Evolutionary conservation across 257 asterid species (phyloP).

Genomic region (Osmanthus fragrans): DNA sequence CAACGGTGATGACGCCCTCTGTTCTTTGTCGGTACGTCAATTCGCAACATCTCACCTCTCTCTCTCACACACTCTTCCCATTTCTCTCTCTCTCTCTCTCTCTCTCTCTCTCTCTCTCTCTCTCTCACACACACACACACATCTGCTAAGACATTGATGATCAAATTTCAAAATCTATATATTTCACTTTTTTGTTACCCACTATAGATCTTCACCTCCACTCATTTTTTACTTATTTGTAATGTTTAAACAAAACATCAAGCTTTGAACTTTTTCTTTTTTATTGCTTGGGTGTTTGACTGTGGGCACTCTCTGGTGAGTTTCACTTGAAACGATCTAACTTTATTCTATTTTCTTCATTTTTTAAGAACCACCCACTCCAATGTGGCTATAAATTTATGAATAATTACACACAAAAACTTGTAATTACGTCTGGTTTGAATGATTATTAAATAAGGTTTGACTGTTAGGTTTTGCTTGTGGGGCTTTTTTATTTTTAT

Average conservation of each 20-base stretch:
- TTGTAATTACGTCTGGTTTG: neutral
- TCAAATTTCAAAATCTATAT: conserved; percentile 24
- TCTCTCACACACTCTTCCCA: neutral
- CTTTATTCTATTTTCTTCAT: neutral
- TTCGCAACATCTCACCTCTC: neutral
- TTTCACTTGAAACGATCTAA: neutral
- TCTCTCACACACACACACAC: too few species aligned
- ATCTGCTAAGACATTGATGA: neutral
- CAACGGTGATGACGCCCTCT: too few species aligned
- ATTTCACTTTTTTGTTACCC: neutral
- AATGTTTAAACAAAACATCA: neutral
- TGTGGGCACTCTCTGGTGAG: neutral
- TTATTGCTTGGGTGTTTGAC: neutral
- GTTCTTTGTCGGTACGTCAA: too few species aligned
- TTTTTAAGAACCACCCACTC: neutral
- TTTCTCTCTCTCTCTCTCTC: neutral
- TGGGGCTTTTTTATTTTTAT: neutral
- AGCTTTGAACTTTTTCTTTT: neutral
- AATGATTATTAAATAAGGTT: neutral
- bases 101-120: too few species aligned
- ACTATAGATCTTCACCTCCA: neutral
- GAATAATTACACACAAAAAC: neutral
- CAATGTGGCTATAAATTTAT: neutral
- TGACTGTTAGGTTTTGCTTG: neutral
- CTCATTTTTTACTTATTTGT: neutral